These are phyloP conservation scores for Aspergillus sp. DNA, from an alignment of 2,329 filamentous ascomycete species.

Conservation along the genomic window DNA sequence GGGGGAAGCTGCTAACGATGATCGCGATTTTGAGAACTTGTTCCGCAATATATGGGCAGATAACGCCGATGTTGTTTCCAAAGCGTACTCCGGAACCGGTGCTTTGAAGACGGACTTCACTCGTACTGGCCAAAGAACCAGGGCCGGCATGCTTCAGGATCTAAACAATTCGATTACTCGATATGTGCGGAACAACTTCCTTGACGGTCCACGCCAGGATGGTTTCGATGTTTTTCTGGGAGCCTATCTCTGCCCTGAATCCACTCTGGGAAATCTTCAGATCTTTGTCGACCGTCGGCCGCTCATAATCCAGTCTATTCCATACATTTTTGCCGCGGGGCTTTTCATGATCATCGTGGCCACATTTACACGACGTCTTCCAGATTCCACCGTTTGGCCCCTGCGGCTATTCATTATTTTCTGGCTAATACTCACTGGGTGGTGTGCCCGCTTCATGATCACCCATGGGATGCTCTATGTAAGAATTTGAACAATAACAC, in stretches of 20 bases:
- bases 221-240: slow-evolving; percentile 94
- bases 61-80: slow-evolving; percentile 93
- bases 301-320: slow-evolving; percentile 85
- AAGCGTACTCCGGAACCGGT: slow-evolving; percentile 90
- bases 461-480: slow-evolving; percentile 91
- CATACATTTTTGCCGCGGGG: slow-evolving; percentile 84
- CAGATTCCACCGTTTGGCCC: slow-evolving; percentile 75
- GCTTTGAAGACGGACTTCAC: slow-evolving; percentile 98
- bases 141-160: slow-evolving; percentile 80
- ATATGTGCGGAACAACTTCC: slow-evolving; percentile 92
- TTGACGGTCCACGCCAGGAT: slow-evolving; percentile 91
- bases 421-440: slow-evolving; percentile 69
- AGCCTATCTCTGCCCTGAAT: slow-evolving; percentile 72
- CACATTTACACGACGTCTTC: slow-evolving; percentile 68
- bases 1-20: slow-evolving; percentile 76
- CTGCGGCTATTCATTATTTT: slow-evolving; percentile 79
- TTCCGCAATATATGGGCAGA: slow-evolving; percentile 99
- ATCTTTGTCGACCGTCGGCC: slow-evolving; percentile 85
- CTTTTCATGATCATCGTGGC: slow-evolving; percentile 79
- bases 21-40: slow-evolving; percentile 78
- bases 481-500: slow-evolving; percentile 47
- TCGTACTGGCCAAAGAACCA: slow-evolving; percentile 85
- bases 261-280: slow-evolving; percentile 67
- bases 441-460: slow-evolving; percentile 74
- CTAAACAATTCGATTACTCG: slow-evolving; percentile 83